phyloP scores from a whole-genome alignment of 805 yeast species.

The Kodamaea kakaduensis region DNA sequence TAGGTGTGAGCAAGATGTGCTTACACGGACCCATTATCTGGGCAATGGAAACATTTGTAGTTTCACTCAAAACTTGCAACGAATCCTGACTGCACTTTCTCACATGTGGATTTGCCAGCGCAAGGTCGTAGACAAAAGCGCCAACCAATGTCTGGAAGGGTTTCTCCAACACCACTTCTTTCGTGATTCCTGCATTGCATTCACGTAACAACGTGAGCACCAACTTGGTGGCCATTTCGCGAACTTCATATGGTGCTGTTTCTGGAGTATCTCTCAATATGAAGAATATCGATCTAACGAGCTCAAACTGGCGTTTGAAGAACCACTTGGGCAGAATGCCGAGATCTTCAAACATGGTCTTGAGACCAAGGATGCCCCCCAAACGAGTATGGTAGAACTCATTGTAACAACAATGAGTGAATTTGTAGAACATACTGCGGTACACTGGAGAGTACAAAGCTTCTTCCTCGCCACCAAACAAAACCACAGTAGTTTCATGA shows the following conservation, averaged over 20 bases:
- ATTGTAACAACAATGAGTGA: slow-evolving; percentile 88
- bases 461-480: slow-evolving; percentile 65
- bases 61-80: slow-evolving; percentile 61
- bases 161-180: slow-evolving; percentile 61
- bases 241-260: slow-evolving; percentile 79
- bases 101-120: slow-evolving; percentile 80
- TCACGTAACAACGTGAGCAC: slow-evolving; percentile 59
- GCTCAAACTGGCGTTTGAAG: slow-evolving; percentile 72
- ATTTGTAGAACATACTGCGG: slow-evolving; percentile 70
- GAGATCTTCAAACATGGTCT: slow-evolving; percentile 65
- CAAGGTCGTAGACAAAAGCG: slow-evolving; percentile 87
- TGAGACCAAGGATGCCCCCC: slow-evolving; percentile 85
- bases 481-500: slow-evolving; percentile 52
- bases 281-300: slow-evolving; percentile 81
- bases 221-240: slow-evolving; percentile 65
- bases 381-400: slow-evolving; percentile 81
- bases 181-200: slow-evolving; percentile 60
- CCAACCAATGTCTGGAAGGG: slow-evolving; percentile 79
- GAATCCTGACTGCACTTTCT: slow-evolving; percentile 78
- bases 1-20: slow-evolving; percentile 79
- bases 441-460: slow-evolving; percentile 72
- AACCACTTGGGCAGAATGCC: slow-evolving; percentile 71
- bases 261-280: slow-evolving; percentile 86
- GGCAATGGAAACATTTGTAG: slow-evolving; percentile 65
- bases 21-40: slow-evolving; percentile 80